phyloP scores from a whole-genome alignment of 345 rosid genomes.

The Hypericum perforatum region DNA sequence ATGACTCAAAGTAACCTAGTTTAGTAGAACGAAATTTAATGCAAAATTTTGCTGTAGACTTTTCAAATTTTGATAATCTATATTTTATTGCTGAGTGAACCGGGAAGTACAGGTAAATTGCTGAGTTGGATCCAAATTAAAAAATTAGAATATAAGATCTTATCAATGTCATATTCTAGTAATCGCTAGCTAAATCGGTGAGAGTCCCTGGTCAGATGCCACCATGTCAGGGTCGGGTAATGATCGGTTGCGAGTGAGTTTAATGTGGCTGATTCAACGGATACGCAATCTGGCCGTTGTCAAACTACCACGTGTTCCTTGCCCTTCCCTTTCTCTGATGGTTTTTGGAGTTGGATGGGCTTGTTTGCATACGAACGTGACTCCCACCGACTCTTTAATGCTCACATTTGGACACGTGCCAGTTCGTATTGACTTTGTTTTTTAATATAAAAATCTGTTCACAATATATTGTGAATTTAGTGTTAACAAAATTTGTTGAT shows the following conservation, averaged over 20 bases:
- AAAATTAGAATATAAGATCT: no score
- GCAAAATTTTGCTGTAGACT: neutral
- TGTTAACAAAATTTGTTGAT: no score
- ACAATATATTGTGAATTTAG: no score
- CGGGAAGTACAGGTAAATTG: neutral
- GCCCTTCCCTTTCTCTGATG: no score
- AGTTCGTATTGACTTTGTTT: no score
- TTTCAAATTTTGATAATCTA: neutral
- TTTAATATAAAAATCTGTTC: no score
- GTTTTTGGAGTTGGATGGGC: no score
- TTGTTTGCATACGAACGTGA: slow-evolving; percentile 12
- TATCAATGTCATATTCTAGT: no score
- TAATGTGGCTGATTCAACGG: slow-evolving; percentile 22
- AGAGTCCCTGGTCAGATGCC: slow-evolving; percentile 14
- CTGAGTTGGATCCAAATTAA: slow-evolving; percentile 15
- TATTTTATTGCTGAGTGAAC: neutral
- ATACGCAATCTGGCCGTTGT: slow-evolving; percentile 13
- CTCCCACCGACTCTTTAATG: slow-evolving; percentile 7
- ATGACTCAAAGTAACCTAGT: no score
- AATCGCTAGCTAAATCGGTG: no score
- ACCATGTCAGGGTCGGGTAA: neutral
- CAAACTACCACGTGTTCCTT: slow-evolving; percentile 17
- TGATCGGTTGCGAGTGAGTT: slow-evolving; percentile 8
- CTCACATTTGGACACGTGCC: slow-evolving; percentile 11
- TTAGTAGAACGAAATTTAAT: no score